Evolutionary conservation across 2,329 filamentous ascomycete genomes (phyloP).

Genomic region (Trichocomaceae sp.): DNA sequence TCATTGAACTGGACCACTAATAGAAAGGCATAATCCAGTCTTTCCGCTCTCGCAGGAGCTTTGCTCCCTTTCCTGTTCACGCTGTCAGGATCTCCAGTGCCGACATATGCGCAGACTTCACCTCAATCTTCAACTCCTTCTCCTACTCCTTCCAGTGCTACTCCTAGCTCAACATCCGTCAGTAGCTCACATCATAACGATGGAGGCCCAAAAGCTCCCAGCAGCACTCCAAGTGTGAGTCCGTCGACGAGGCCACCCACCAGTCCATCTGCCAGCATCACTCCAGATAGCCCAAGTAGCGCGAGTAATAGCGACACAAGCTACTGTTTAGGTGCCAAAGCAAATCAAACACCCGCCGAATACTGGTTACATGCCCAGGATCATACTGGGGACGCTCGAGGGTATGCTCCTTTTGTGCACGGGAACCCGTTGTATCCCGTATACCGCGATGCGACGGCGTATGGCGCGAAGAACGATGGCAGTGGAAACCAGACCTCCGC

Average conservation of each 20-base stretch:
- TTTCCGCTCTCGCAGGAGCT: constrained; percentile 9
- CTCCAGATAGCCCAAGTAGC: neutral
- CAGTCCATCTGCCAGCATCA: neutral
- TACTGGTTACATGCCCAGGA: constrained; percentile 18
- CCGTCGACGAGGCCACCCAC: neutral
- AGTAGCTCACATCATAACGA: neutral
- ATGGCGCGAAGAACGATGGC: constrained; percentile 14
- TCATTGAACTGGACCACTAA: neutral
- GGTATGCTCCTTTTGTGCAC: constrained; percentile 15
- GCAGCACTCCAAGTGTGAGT: neutral
- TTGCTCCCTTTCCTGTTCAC: constrained; percentile 5
- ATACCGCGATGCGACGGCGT: constrained; percentile 15
- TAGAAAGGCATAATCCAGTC: neutral
- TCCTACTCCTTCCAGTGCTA: neutral
- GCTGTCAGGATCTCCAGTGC: neutral
- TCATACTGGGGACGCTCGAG: constrained; percentile 14
- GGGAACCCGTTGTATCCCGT: constrained; percentile 14
- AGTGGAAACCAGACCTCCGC: constrained; percentile 11
- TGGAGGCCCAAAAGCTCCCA: neutral
- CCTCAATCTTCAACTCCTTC: neutral
- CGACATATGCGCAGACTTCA: neutral
- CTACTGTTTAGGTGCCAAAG: neutral
- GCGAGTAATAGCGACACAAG: neutral
- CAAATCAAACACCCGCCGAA: neutral
- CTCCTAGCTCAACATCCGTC: neutral